A percentile compares a stretch with the other conserved stretches of the same genome.
Conservation (phyloP, 192 early-diverging fungal genomes). For the Backusella liffmaniae region DNA sequence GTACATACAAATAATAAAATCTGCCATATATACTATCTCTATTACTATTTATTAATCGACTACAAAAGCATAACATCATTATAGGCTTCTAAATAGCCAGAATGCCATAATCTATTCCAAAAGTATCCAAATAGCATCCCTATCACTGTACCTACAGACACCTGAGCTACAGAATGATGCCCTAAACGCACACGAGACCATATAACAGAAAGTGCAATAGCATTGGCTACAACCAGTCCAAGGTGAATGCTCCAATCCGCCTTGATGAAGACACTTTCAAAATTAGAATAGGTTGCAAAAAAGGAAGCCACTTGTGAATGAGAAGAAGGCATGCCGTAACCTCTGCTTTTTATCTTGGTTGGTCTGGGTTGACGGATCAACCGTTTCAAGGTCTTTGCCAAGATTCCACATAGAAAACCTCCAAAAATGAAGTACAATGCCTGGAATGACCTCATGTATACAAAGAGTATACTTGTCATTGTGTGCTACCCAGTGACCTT, state of each 20-base stretch:
- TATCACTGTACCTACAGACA: slow-evolving; percentile 35
- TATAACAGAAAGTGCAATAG: slow-evolving; percentile 31
- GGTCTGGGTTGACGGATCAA: slow-evolving; percentile 40
- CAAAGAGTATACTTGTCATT: background rate
- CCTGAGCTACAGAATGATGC: slow-evolving; percentile 36
- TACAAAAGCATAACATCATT: background rate
- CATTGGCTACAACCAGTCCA: background rate
- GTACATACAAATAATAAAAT: background rate
- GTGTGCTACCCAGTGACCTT: background rate
- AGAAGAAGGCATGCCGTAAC: slow-evolving; percentile 76
- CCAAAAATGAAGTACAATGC: slow-evolving; percentile 1
- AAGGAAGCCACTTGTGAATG: slow-evolving; percentile 71
- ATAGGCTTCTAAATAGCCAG: background rate
- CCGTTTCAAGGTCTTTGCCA: slow-evolving; percentile 44
- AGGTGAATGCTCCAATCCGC: background rate
- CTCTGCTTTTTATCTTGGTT: slow-evolving; percentile 37
- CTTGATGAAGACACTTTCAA: background rate
- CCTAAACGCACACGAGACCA: slow-evolving; percentile 45
- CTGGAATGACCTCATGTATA: slow-evolving; percentile 15
- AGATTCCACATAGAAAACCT: background rate
- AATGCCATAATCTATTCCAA: slow-evolving; percentile 13
- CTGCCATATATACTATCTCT: slow-evolving; percentile 14
- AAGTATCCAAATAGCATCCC: slow-evolving; percentile 11
- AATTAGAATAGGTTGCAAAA: slow-evolving; percentile 53
- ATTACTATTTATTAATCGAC: background rate